Evolutionary conservation across 257 asterid species (phyloP).

Genomic region (Forsythia suspensa): DNA sequence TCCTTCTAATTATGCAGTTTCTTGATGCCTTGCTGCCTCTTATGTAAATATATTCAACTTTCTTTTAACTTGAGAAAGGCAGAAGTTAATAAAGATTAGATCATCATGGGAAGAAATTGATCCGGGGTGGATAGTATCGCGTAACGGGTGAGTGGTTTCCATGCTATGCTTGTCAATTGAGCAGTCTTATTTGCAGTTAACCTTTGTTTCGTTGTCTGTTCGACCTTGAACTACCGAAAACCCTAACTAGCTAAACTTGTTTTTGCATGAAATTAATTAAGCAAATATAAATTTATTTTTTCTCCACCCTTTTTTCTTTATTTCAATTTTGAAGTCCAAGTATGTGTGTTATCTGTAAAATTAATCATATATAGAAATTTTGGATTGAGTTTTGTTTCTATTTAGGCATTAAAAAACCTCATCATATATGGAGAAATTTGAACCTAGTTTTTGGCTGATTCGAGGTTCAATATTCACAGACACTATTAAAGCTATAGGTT

Average conservation of each 20-base stretch:
- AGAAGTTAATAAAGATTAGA: not conserved
- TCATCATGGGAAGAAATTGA: not conserved
- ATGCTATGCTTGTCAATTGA: slow-evolving; percentile 64
- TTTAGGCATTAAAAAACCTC: not conserved
- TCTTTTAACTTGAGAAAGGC: no score
- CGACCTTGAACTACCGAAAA: slow-evolving; percentile 56
- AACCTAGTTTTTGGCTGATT: not conserved
- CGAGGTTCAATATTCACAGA: not conserved
- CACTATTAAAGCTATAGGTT: not conserved
- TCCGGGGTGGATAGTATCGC: not conserved
- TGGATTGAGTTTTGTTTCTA: not conserved
- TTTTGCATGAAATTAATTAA: not conserved
- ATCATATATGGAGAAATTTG: not conserved
- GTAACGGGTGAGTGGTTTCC: slow-evolving; percentile 52
- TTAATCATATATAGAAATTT: not conserved
- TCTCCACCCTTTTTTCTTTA: not conserved
- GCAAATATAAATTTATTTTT: not conserved
- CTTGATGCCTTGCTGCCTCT: not conserved
- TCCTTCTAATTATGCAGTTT: not conserved
- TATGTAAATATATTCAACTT: not conserved
- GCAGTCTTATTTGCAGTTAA: slow-evolving; percentile 44
- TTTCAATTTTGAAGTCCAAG: not conserved
- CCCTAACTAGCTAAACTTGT: slow-evolving; percentile 28
- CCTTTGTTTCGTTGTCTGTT: slow-evolving; percentile 81
- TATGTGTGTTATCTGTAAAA: not conserved